These are phyloP conservation scores for Claviceps monticola DNA, from an alignment of 2,329 filamentous ascomycete species.

Conservation along the genomic window DNA sequence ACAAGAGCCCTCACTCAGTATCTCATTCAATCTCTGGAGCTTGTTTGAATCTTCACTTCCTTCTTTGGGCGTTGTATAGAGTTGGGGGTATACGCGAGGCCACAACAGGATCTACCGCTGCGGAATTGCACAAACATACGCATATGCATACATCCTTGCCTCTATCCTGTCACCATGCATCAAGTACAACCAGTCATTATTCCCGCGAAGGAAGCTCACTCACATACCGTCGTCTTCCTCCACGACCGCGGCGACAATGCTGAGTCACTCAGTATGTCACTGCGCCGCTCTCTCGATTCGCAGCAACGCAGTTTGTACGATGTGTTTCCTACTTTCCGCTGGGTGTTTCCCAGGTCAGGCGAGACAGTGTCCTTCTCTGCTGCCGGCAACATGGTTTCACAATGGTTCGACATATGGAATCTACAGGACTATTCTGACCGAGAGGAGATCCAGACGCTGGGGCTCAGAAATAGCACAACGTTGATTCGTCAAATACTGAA, in stretches of 20 bases:
- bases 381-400: constrained; percentile 15
- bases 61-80: too few relatives aligned
- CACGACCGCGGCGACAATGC: constrained; percentile 30
- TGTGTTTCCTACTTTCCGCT: constrained; percentile 30
- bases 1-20: too few relatives aligned
- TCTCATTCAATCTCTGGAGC: too few relatives aligned
- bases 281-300: constrained; percentile 19
- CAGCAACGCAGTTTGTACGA: constrained; percentile 20
- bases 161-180: neutral
- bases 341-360: constrained; percentile 34
- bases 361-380: constrained; percentile 13
- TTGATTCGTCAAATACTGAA: constrained; percentile 19
- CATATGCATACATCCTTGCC: neutral
- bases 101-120: neutral
- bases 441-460: constrained; percentile 28
- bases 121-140: too few relatives aligned
- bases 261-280: constrained; percentile 16
- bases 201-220: constrained; percentile 12
- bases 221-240: constrained; percentile 31
- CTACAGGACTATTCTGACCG: constrained; percentile 23
- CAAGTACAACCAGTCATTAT: neutral
- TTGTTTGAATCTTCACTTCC: too few relatives aligned
- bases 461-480: constrained; percentile 24
- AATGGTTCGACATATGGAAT: constrained; percentile 40
- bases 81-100: neutral